Evolutionary conservation across 352 stramenopile species (phyloP), one percentile per base, ranked within the genome.

Genomic region (Globisporangium solare): DNA sequence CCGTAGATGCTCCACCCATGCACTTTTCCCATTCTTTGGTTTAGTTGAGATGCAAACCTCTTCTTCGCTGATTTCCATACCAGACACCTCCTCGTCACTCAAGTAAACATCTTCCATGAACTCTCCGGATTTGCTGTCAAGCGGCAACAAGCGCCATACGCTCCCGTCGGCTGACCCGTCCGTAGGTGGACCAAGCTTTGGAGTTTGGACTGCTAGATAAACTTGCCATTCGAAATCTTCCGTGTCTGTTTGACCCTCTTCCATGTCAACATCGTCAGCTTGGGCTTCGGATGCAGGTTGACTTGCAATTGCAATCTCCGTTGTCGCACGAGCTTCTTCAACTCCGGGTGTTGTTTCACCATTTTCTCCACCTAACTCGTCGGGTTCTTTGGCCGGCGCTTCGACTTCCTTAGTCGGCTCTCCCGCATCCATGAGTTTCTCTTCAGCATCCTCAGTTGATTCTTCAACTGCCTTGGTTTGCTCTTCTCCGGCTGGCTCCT

Each of bases 41-140:
- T 50, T 35, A 47, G 53, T 64, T 21, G 64, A 72, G 0, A 61
- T 72, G 39, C 82, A 92, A 14, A 89, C 77, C 49, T 89, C 77
- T 20, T 79, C 67, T 51, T 89, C 79, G 6, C 69, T 74, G 8
- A 92, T 61, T 60, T 89, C 77, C 50, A 92, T 81, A n/a, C 73
- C 66, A 27, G 47, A 54, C 15, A 92, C 64, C 61, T 89, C 70
- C 17, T 86, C 64, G 6, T 87, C 68, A 5, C 67, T 84, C 43
- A 89, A 51, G 35, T 74, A 74, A 3, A 86, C 51, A 48, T 83
- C 67, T n/a, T 78, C 55, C 5, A 85, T 51, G 56, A 86, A 89
- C 55, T 88, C 71, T 6, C 75, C 68, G 11, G 55, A 60, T 15
- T 76, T 58, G 43, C 43, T 82, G 32, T 79, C 71, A 27, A 91